phyloP scores from a whole-genome alignment of 2,329 filamentous ascomycete genomes.

The Dothiorella sarmentorum region DNA sequence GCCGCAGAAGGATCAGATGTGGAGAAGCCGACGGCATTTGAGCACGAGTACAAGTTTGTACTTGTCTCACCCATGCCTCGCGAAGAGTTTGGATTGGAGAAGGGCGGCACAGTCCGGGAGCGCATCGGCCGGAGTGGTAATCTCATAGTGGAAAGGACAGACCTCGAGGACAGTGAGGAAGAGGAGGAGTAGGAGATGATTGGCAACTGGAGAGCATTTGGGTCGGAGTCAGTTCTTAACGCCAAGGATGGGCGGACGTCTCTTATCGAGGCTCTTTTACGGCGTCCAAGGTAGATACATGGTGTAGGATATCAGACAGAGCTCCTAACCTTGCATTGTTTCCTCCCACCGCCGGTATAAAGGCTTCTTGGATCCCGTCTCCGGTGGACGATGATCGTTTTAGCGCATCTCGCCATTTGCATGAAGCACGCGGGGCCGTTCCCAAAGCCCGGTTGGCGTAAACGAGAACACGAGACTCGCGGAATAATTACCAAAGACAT shows the following conservation, averaged over 20 bases:
- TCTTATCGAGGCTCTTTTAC: neutral
- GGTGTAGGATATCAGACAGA: neutral
- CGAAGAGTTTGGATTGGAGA: constrained; percentile 69
- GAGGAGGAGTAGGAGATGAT: neutral
- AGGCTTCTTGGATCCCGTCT: neutral
- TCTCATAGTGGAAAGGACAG: constrained; percentile 75
- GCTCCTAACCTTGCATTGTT: neutral
- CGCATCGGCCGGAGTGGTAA: constrained; percentile 81
- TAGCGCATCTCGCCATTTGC: constrained; percentile 4
- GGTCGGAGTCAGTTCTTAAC: neutral
- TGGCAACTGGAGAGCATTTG: neutral
- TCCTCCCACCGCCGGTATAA: neutral
- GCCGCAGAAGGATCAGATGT: constrained; percentile 36
- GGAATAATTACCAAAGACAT: neutral
- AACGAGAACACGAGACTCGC: neutral
- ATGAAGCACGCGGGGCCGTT: neutral
- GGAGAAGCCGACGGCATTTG: constrained; percentile 62
- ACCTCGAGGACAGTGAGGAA: constrained; percentile 52
- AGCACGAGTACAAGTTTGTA: constrained; percentile 79
- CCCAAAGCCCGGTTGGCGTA: constrained; percentile 1
- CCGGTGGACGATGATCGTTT: constrained; percentile 9
- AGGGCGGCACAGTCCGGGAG: constrained; percentile 63
- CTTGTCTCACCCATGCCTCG: constrained; percentile 84
- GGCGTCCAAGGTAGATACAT: constrained; percentile 2
- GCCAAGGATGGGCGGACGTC: neutral